These are phyloP conservation scores for Rhodamnia rubescens DNA, from an alignment of 345 rosid genomes.

Conservation along the genomic window DNA sequence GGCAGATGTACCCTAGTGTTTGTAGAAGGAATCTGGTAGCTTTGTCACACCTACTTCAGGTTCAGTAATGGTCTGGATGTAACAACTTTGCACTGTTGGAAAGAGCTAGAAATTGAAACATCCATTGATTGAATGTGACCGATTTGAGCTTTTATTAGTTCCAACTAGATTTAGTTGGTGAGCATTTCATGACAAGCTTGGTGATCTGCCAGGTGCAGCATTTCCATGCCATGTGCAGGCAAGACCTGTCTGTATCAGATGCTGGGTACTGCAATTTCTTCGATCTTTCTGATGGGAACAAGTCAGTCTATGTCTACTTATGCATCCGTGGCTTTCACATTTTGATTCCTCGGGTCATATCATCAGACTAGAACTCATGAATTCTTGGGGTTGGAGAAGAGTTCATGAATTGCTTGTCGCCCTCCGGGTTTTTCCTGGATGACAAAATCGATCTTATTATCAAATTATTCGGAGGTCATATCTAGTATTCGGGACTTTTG, in stretches of 20 bases:
- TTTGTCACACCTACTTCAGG: neutral
- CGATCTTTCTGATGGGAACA: neutral
- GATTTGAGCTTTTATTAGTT: neutral
- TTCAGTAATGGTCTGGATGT: neutral
- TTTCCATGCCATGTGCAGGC: neutral
- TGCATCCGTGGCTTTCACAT: neutral
- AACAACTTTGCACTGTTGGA: neutral
- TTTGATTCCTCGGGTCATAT: neutral
- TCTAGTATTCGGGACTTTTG: too few relatives aligned
- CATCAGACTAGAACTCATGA: neutral
- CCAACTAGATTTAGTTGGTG: neutral
- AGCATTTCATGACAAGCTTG: neutral
- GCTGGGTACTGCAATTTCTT: neutral
- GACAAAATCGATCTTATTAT: too few relatives aligned
- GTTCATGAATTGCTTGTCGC: neutral
- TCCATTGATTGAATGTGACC: neutral
- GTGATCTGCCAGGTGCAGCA: neutral
- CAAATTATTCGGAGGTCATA: too few relatives aligned
- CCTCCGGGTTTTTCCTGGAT: neutral
- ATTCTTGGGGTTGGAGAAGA: neutral
- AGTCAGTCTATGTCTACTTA: neutral
- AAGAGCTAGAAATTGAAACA: neutral
- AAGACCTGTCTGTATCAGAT: fast-evolving
- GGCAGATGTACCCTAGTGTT: neutral
- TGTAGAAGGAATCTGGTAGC: neutral